These are phyloP conservation scores for Cucumis variabilis DNA, from an alignment of 331 rosid genomes.

Conservation along the genomic window DNA sequence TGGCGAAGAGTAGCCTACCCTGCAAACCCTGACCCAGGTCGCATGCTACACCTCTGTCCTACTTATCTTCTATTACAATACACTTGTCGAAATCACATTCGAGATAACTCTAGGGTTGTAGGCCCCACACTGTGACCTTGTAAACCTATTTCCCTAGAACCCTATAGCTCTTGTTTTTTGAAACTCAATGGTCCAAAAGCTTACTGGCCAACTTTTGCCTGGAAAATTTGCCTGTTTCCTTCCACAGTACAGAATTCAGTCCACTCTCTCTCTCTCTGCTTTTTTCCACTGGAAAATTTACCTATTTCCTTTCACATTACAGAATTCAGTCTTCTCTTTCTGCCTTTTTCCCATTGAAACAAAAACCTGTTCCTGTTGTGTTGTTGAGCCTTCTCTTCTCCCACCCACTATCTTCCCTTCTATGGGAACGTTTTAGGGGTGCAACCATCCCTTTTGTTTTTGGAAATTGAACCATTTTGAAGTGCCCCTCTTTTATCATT, in stretches of 20 bases:
- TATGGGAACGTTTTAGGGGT: not conserved
- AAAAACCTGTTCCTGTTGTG: not conserved
- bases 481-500: not conserved
- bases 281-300: not conserved
- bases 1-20: slow-evolving; percentile 5
- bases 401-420: not conserved
- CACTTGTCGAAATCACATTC: not conserved
- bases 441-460: not conserved
- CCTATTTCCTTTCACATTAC: no score
- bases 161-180: no score
- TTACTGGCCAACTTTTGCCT: not conserved
- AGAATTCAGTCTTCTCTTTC: no score
- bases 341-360: not conserved
- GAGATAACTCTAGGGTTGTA: not conserved
- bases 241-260: no score
- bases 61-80: not conserved
- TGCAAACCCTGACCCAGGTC: not conserved
- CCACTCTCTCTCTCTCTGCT: no score
- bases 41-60: slow-evolving; percentile 11
- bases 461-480: slow-evolving; percentile 5
- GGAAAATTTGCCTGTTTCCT: not conserved
- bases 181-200: not conserved
- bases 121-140: not conserved
- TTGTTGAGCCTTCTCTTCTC: not conserved
- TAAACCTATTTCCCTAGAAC: no score